Evolutionary conservation across 305 asterid genomes (phyloP), one percentile per base, ranked within the genome.

Genomic region (Striga hermonthica): DNA sequence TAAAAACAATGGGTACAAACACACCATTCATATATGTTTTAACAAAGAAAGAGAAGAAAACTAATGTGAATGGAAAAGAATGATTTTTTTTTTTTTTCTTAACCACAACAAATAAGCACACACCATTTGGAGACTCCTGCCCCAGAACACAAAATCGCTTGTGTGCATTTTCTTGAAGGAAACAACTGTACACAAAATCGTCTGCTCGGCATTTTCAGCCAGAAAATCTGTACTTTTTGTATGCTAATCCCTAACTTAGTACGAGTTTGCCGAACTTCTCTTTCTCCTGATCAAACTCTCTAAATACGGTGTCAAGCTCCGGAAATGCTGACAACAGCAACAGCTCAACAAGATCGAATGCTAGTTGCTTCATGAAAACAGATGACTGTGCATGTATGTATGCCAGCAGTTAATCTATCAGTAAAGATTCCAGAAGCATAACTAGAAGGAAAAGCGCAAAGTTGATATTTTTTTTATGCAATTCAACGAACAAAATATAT

Each of bases 281-380:
- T 67, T 82, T 88, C 68, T 86, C 86, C 49, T 78, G 79, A 10
- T 80, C 84, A 74, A 93, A 71, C 80, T 81, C 80, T 64, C 75
- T 79, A 65, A 93, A 93, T 61, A 85, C 84, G 52, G 59, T 9
- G 61, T 81, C 90, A 62, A 93, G 86, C 84, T 93, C 97, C 0
- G 99, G 99, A 67, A 86, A 93, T 11, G 95, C 84, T 1, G 97
- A 79, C 76, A 75, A 59, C 16, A 93, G 84, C 77, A 93, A 74
- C 82, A 86, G 81, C 88, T 93, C 82, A 6, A 93, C 86, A 69
- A 93, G 82, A 68, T 83, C 95, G 50, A 82, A 83, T 44, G 88
- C 91, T 66, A 93, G 57, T 76, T 79, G 92, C 93, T 93, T 93
- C 89, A 90, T 71, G 68, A 82, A 86, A 64, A 88, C 86, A 49